A percentile compares a stretch with the other conserved stretches of the same genome.
Evolutionary conservation across 2,329 filamentous ascomycete species (phyloP).

Genomic region (Ambrosiella beaveri): DNA sequence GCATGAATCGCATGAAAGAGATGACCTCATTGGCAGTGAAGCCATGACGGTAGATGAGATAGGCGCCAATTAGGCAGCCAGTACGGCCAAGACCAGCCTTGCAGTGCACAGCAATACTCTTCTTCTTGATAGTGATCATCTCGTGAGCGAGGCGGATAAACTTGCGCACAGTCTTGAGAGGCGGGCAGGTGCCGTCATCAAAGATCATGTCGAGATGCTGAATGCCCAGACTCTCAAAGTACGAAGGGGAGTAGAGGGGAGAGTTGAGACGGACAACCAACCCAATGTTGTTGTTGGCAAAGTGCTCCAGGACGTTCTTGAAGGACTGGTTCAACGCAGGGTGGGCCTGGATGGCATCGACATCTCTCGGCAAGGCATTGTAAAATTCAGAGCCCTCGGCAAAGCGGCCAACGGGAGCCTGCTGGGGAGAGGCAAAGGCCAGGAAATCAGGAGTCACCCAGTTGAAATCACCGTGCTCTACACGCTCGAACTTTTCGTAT

Average conservation of each 20-base stretch:
- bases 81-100: conserved; percentile 93
- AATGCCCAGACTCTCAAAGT: conserved; percentile 89
- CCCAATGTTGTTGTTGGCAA: conserved; percentile 72
- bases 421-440: conserved; percentile 88
- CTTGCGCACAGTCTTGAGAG: conserved; percentile 72
- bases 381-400: conserved; percentile 56
- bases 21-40: conserved; percentile 97
- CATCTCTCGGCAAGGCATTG: conserved; percentile 53
- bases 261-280: conserved; percentile 92
- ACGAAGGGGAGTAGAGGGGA: conserved; percentile 87
- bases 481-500: conserved; percentile 89
- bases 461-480: conserved; percentile 99
- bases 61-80: conserved; percentile 90
- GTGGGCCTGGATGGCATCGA: conserved; percentile 53
- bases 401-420: conserved; percentile 57
- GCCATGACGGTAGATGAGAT: conserved; percentile 90
- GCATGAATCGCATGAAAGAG: conserved; percentile 97
- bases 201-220: conserved; percentile 99
- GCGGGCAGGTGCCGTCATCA: conserved; percentile 90
- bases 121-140: conserved; percentile 79
- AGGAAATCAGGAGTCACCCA: conserved; percentile 94
- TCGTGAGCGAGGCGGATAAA: conserved; percentile 92
- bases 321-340: conserved; percentile 67
- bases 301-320: conserved; percentile 89
- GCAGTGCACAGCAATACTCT: conserved; percentile 93